These are phyloP conservation scores for Gynochthodes officinalis DNA, from an alignment of 257 asterid species.

Conservation along the genomic window DNA sequence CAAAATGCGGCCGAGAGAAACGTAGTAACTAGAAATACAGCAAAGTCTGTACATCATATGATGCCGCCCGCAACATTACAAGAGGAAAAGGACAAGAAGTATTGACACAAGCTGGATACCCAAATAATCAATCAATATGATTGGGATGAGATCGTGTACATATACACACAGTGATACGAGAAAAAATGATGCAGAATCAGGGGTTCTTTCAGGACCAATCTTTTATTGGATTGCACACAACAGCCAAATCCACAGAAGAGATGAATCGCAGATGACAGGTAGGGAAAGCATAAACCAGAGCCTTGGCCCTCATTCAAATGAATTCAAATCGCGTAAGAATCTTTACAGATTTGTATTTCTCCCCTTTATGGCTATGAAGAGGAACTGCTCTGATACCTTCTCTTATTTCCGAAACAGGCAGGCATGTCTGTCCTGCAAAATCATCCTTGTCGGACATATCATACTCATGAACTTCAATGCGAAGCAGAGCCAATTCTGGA, in stretches of 20 bases:
- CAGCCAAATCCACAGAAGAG: background rate
- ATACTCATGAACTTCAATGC: conserved; percentile 75
- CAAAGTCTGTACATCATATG: background rate
- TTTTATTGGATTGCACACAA: background rate
- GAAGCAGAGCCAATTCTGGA: conserved; percentile 78
- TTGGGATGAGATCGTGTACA: background rate
- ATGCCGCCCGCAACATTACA: background rate
- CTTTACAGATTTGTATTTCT: conserved; percentile 51
- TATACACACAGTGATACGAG: background rate
- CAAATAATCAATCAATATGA: too few relatives aligned
- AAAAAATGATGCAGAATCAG: background rate
- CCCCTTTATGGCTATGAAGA: conserved; percentile 55
- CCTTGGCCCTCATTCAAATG: conserved; percentile 25
- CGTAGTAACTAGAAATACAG: too few relatives aligned
- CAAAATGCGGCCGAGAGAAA: background rate
- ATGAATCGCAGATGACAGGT: too few relatives aligned
- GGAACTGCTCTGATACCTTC: conserved; percentile 79
- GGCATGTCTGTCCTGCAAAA: conserved; percentile 80
- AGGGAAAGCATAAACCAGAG: background rate
- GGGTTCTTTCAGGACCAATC: background rate
- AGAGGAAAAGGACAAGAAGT: background rate
- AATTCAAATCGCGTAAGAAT: conserved; percentile 79
- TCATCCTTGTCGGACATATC: conserved; percentile 87
- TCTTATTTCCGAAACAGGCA: conserved; percentile 68
- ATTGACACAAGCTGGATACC: background rate